These are phyloP conservation scores for Jaapia argillacea DNA, from an alignment of 768 basidiomycete genomes.

Conservation along the genomic window DNA sequence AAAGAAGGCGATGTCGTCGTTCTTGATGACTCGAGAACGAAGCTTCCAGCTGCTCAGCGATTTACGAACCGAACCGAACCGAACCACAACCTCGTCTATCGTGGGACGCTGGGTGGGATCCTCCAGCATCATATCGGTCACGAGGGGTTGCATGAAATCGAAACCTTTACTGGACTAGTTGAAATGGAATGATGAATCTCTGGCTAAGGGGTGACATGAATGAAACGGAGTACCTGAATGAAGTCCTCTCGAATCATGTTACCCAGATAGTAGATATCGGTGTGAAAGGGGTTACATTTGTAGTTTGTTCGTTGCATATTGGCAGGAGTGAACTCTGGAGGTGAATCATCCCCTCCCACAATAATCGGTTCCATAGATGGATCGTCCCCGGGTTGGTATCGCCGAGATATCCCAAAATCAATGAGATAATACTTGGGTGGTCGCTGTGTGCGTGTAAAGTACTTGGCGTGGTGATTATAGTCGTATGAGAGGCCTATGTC, in stretches of 20 bases:
- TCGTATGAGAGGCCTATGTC: background rate
- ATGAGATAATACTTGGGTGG: constrained; percentile 17
- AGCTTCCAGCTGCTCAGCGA: constrained; percentile 15
- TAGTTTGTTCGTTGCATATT: background rate
- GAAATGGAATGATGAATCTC: too few relatives aligned
- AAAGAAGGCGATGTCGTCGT: constrained; percentile 2
- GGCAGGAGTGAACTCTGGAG: constrained; percentile 12
- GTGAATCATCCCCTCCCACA: constrained; percentile 11
- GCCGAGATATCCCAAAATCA: constrained; percentile 13
- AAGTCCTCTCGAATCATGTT: constrained; percentile 1
- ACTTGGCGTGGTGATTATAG: constrained; percentile 1
- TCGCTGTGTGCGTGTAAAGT: constrained; percentile 11
- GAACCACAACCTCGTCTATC: constrained; percentile 24
- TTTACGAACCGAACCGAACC: constrained; percentile 14
- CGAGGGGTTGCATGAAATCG: constrained; percentile 23
- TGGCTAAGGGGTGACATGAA: too few relatives aligned
- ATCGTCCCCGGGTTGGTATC: background rate
- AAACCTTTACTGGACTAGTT: too few relatives aligned
- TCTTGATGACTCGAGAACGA: constrained; percentile 15
- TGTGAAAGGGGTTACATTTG: constrained; percentile 4
- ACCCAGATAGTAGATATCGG: constrained; percentile 6
- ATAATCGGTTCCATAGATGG: constrained; percentile 1
- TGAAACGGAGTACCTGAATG: too few relatives aligned
- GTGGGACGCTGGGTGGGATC: constrained; percentile 27
- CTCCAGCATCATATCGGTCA: constrained; percentile 25